Conservation (phyloP, 768 basidiomycete species). For the Phaeolepiota aurea region DNA sequence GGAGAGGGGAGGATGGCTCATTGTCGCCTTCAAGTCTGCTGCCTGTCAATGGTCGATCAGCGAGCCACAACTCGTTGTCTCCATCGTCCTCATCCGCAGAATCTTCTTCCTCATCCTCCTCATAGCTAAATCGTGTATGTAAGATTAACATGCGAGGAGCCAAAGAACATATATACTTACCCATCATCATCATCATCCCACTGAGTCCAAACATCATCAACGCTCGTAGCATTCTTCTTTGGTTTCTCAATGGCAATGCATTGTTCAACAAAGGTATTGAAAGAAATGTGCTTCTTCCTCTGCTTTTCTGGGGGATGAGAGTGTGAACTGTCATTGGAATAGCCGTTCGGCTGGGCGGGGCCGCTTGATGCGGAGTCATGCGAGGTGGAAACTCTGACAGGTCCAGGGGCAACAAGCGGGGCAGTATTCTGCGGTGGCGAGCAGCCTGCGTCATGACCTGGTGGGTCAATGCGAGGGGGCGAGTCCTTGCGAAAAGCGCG, state of each 20-base stretch:
- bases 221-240: constrained; percentile 24
- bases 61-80: constrained; percentile 1
- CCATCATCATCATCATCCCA: constrained; percentile 59
- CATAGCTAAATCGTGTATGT: constrained; percentile 42
- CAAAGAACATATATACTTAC: constrained; percentile 27
- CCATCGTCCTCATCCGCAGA: constrained; percentile 40
- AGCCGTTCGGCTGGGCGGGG: too few relatives aligned
- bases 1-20: neutral
- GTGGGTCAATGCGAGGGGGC: constrained; percentile 55
- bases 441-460: constrained; percentile 14
- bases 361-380: constrained; percentile 23
- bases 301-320: constrained; percentile 9
- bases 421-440: constrained; percentile 10
- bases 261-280: constrained; percentile 98
- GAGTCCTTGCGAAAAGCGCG: constrained; percentile 54
- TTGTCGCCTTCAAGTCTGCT: neutral
- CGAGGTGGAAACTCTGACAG: constrained; percentile 19
- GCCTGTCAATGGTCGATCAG: neutral
- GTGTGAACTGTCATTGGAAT: neutral
- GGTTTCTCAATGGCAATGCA: constrained; percentile 88
- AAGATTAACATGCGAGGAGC: constrained; percentile 5
- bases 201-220: constrained; percentile 13
- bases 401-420: constrained; percentile 8
- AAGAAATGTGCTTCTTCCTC: constrained; percentile 87
- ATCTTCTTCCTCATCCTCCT: constrained; percentile 57